Evolutionary conservation across 805 yeast species (phyloP), one percentile per base, ranked within the genome.

Genomic region (Candida oleophila): DNA sequence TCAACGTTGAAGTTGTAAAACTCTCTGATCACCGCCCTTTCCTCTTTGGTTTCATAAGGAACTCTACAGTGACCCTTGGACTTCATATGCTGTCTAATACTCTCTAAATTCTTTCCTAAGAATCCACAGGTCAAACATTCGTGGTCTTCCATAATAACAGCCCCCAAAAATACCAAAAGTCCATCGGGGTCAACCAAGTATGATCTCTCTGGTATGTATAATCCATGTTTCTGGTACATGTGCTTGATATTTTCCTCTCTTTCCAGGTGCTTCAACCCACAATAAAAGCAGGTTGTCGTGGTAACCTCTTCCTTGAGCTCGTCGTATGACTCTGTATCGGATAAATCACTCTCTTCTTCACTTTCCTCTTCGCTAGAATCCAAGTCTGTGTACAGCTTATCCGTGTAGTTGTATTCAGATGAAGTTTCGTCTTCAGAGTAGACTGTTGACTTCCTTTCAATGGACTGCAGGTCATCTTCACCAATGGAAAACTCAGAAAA

Each of bases 401-500:
- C 39, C 4, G 22, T 36, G 12, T 15, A 36, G 14, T 12, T 16
- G 39, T 36, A 36, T 9, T 36, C 39, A 59, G 30, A 45, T 58
- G 55, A 18, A 47, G 35, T 42, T 57, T 60, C 4, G 55, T 50
- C 14, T 59, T 68, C 46, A 48, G 55, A 42, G 28, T 22, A 32
- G 40, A 16, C 8, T 15, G 22, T 28, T 43, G 41, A 21, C 9
- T 42, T 30, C 41, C 40, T 32, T 40, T 32, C 40, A 38, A 39
- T 11, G 47, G 47, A 33, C 47, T 41, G 2, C 67, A 55, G 21
- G 74, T 78, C 5, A 80, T 84, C 19, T 81, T 64, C 8, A 87
- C 80, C 59, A 82, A 76, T 43, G 74, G 72, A 1, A 88, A 82
- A 19, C 74, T 59, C 43, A 75, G 77, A 1, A 89, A 81, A 0